Evolutionary conservation across 2,329 filamentous ascomycete genomes (phyloP), one percentile per base, ranked within the genome.

Genomic region (Tolypocladium paradoxum): DNA sequence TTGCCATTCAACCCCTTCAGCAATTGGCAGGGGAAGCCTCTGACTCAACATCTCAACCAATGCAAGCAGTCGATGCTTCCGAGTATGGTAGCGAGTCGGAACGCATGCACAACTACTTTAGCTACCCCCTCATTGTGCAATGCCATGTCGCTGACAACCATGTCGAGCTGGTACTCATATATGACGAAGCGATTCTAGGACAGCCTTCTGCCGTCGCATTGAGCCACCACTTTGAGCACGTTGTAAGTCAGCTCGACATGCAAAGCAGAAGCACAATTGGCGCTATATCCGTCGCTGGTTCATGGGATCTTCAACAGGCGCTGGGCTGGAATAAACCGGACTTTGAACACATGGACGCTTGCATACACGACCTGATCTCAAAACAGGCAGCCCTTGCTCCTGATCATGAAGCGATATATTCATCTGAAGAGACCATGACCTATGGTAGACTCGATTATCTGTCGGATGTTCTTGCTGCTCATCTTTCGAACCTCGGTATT

Each of bases 61-160:
- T 33, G 3, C 31, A 33, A 33, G 31, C 11, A 33, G 31, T 18
- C 6, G 22, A 16, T 22, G 38, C 24, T 27, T 43, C 38, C 22
- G 22, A 43, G 6, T 12, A 43, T 11, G 38, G 22, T 4, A 22
- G 22, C 14, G 22, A 43, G 11, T 33, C 31, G 7, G 38, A 43
- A 18, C 22, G 22, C 6, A 43, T 43, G 38, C 4, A 27, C 4
- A 53, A 50, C 45, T 53, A 53, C 43, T 55, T 55, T 5, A 56
- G 52, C 29, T 51, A 48, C 24, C 53, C 53, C 4, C 29, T 55
- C 2, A 45, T 54, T 7, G 27, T 50, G 18, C 45, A 50, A 18
- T 8, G n/a, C 11, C 37, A 31, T 22, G n/a, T 54, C n/a, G 52
- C 22, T 14, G 27, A 52, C 7, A 36, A 54, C 8, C 27, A 48